phyloP scores from a whole-genome alignment of 495 filamentous ascomycete species.

The Zalerion maritima region DNA sequence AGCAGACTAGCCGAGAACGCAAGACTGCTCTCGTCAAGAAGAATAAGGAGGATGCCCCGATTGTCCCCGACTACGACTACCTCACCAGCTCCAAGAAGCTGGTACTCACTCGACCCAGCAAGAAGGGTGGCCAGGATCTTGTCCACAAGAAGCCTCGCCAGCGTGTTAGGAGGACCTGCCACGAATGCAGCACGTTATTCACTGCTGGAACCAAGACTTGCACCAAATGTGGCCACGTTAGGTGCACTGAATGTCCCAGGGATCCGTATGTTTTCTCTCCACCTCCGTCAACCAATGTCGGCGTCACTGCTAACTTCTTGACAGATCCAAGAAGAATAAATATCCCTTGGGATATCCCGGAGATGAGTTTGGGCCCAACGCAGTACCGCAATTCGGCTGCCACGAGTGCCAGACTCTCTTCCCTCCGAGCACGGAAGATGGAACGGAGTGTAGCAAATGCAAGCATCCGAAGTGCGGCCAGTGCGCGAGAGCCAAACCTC shows the following conservation, averaged over 20 bases:
- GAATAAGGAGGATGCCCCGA: constrained; percentile 30
- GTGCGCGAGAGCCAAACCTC: constrained; percentile 35
- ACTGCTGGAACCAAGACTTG: constrained; percentile 44
- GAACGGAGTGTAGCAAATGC: constrained; percentile 45
- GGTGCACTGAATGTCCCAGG: constrained; percentile 70
- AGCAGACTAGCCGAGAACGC: constrained; percentile 28
- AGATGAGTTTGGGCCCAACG: constrained; percentile 37
- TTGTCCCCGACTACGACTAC: constrained; percentile 31
- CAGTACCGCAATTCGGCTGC: constrained; percentile 42
- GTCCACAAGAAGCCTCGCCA: constrained; percentile 51
- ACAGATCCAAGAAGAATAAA: constrained; percentile 53
- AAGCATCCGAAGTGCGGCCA: constrained; percentile 37
- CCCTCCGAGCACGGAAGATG: constrained; percentile 24
- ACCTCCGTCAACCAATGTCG: background rate
- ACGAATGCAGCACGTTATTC: constrained; percentile 57
- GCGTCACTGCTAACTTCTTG: constrained; percentile 11
- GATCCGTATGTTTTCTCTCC: constrained; percentile 55
- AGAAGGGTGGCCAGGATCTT: constrained; percentile 53
- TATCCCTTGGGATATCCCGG: constrained; percentile 69
- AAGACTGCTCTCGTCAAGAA: constrained; percentile 31
- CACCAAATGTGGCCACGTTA: constrained; percentile 52
- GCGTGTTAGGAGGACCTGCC: constrained; percentile 62
- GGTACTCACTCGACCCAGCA: constrained; percentile 45
- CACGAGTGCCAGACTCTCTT: constrained; percentile 47
- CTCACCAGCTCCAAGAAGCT: constrained; percentile 19